A percentile compares a stretch with the other conserved stretches of the same genome.
Conservation (phyloP, 805 yeast species). For the Wickerhamiella allomyrinae region DNA sequence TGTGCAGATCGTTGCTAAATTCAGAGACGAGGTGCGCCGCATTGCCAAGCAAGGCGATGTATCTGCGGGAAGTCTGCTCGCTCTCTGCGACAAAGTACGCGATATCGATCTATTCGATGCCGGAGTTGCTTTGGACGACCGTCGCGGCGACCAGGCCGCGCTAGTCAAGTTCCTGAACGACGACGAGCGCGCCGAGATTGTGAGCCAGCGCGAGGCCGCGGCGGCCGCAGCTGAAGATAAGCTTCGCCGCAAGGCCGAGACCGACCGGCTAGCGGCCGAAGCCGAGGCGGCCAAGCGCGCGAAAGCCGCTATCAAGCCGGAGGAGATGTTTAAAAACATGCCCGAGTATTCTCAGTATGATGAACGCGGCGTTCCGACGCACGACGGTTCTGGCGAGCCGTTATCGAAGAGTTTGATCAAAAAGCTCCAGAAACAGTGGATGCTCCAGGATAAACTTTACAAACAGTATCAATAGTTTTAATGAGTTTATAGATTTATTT, state of each 20-base stretch:
- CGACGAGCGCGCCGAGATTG: conserved; percentile 52
- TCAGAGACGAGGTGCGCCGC: conserved; percentile 70
- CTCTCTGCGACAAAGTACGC: conserved; percentile 63
- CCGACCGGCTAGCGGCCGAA: conserved; percentile 13
- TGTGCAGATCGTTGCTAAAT: conserved; percentile 57
- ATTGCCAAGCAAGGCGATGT: conserved; percentile 50
- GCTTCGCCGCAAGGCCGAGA: conserved; percentile 38
- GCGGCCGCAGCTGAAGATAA: conserved; percentile 39
- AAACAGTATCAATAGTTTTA: conserved; percentile 43
- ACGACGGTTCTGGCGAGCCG: conserved; percentile 55
- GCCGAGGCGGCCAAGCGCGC: conserved; percentile 50
- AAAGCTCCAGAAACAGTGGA: conserved; percentile 65
- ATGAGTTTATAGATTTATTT: no score
- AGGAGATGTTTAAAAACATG: conserved; percentile 51
- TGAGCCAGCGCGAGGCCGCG: conserved; percentile 42
- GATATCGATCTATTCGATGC: conserved; percentile 54
- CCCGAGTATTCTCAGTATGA: conserved; percentile 65
- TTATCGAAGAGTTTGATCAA: conserved; percentile 74
- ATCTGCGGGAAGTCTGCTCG: conserved; percentile 37
- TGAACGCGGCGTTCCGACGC: conserved; percentile 67
- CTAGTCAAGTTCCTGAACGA: conserved; percentile 65
- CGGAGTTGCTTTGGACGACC: conserved; percentile 80
- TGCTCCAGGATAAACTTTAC: conserved; percentile 69
- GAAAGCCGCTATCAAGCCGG: conserved; percentile 57
- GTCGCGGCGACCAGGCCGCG: conserved; percentile 64